Percentiles rank a stretch among this genome's conserved stretches.
phyloP scores from a whole-genome alignment of 345 rosid genomes.

The Euphorbia tirucalli region DNA sequence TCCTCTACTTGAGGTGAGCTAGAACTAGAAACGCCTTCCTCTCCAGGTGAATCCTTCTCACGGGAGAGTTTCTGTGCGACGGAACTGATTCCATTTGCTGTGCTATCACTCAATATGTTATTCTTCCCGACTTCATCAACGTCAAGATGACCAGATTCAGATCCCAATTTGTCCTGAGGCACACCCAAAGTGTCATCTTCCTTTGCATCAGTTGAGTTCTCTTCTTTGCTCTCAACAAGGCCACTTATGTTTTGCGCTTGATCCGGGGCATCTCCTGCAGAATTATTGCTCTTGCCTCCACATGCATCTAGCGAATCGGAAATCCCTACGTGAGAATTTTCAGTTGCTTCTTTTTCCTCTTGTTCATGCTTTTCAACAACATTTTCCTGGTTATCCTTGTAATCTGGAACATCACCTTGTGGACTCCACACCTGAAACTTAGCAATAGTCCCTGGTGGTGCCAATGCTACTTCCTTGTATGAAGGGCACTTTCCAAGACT shows the following conservation, averaged over 20 bases:
- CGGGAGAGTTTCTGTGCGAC: conserved; percentile 28
- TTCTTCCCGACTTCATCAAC: conserved; percentile 40
- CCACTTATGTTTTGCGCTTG: conserved; percentile 31
- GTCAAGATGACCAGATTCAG: conserved; percentile 34
- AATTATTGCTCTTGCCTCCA: conserved; percentile 38
- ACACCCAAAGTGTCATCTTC: conserved; percentile 37
- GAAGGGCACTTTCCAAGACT: conserved; percentile 93
- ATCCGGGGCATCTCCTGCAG: conserved; percentile 21
- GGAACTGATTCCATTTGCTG: conserved; percentile 43
- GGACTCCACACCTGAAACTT: conserved; percentile 60
- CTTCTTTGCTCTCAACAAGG: conserved; percentile 38
- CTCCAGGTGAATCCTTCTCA: conserved; percentile 35
- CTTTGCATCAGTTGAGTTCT: conserved; percentile 36
- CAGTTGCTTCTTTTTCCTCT: conserved; percentile 36
- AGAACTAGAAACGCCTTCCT: conserved; percentile 25
- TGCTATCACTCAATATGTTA: conserved; percentile 31
- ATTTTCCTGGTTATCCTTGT: conserved; percentile 46
- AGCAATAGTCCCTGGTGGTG: conserved; percentile 89
- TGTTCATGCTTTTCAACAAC: conserved; percentile 31
- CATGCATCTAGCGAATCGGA: conserved; percentile 27
- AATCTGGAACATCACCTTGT: conserved; percentile 42
- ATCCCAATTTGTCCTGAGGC: conserved; percentile 27
- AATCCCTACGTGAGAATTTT: conserved; percentile 27
- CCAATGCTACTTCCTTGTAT: conserved; percentile 95
- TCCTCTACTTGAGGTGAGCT: conserved; percentile 41